These are phyloP conservation scores for Elongisporangium anandrum DNA, from an alignment of 352 stramenopile species.

Conservation along the genomic window DNA sequence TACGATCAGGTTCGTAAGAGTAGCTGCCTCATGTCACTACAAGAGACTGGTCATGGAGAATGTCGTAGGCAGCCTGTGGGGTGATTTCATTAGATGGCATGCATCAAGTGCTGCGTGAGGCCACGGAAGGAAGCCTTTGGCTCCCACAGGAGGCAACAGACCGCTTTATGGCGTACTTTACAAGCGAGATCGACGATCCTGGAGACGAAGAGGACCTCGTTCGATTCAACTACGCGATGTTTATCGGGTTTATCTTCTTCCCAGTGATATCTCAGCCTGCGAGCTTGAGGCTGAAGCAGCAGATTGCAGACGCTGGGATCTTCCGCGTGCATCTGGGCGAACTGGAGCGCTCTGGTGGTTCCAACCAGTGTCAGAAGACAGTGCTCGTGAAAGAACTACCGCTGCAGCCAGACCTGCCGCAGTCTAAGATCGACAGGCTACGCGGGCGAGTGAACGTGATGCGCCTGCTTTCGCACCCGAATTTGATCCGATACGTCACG, in stretches of 20 bases:
- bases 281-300: slow-evolving; percentile 15
- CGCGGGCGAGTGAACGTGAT: slow-evolving; percentile 33
- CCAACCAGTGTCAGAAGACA: slow-evolving; percentile 8
- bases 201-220: neutral
- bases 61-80: neutral
- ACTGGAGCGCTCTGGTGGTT: neutral
- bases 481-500: slow-evolving; percentile 32
- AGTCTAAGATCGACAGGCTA: slow-evolving; percentile 9
- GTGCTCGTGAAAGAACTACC: slow-evolving; percentile 17
- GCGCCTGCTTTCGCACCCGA: slow-evolving; percentile 34
- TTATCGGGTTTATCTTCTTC: slow-evolving; percentile 58
- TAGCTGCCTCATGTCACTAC: neutral
- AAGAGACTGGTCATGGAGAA: neutral
- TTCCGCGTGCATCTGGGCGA: slow-evolving; percentile 16
- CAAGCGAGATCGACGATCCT: neutral
- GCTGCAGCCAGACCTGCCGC: slow-evolving; percentile 1
- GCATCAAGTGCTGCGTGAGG: neutral
- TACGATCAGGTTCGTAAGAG: neutral
- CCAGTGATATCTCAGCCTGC: slow-evolving; percentile 16
- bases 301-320: slow-evolving; percentile 7
- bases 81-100: neutral
- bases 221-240: slow-evolving; percentile 36
- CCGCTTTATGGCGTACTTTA: neutral
- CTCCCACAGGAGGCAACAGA: neutral
- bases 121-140: neutral